Conservation (phyloP, 2,329 filamentous ascomycete species). For the Paracamarosporium sp. region DNA sequence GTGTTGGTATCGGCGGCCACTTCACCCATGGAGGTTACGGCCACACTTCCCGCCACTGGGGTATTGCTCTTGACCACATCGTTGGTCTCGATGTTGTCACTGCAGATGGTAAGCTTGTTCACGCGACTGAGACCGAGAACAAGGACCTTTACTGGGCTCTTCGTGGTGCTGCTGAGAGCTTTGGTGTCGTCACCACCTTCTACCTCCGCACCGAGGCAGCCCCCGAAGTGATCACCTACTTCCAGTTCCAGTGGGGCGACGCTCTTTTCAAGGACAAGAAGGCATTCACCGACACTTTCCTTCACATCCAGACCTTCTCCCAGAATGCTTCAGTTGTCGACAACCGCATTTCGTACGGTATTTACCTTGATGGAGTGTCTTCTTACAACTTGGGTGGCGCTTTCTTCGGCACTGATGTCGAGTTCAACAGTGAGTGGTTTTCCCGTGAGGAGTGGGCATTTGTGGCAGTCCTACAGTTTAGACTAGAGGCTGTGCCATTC, state of each 20-base stretch:
- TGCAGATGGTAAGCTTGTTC: constrained; percentile 47
- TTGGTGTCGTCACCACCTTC: constrained; percentile 49
- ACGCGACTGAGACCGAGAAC: constrained; percentile 39
- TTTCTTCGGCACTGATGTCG: constrained; percentile 46
- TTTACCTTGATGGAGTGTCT: constrained; percentile 47
- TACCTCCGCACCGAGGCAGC: constrained; percentile 42
- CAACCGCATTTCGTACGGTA: constrained; percentile 49
- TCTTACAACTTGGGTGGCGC: constrained; percentile 48
- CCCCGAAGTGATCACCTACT: constrained; percentile 35
- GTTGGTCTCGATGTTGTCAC: constrained; percentile 47
- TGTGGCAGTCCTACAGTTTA: not conserved
- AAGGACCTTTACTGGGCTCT: constrained; percentile 52
- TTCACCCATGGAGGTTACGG: constrained; percentile 46
- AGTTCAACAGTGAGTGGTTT: constrained; percentile 38
- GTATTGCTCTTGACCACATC: constrained; percentile 45
- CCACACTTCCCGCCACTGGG: constrained; percentile 43
- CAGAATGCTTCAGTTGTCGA: constrained; percentile 50
- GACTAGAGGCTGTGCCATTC: no score
- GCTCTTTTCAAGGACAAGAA: constrained; percentile 34
- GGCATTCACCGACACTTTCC: constrained; percentile 46
- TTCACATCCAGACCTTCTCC: constrained; percentile 50
- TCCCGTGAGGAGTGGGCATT: not conserved
- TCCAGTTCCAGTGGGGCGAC: constrained; percentile 30
- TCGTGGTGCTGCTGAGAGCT: constrained; percentile 50
- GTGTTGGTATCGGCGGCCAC: constrained; percentile 47